These are phyloP conservation scores for Gossypioides kirkii DNA, from an alignment of 345 rosid genomes.

Conservation along the genomic window DNA sequence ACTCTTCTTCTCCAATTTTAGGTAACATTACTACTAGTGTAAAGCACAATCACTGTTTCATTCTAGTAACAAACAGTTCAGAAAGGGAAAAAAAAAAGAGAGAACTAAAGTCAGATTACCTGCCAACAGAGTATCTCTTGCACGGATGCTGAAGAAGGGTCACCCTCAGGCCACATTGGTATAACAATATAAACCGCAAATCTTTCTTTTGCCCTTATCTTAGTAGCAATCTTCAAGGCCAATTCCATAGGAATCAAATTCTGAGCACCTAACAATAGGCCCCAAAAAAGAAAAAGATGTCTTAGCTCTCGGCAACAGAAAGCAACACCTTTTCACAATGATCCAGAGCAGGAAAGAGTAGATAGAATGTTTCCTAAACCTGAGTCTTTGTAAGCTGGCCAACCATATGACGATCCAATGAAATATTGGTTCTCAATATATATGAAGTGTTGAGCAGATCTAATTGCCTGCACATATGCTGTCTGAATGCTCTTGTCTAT, in stretches of 20 bases:
- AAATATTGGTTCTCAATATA: constrained; percentile 91
- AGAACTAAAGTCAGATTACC: constrained; percentile 34
- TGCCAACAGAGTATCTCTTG: constrained; percentile 93
- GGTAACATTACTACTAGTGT: background rate
- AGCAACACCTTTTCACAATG: background rate
- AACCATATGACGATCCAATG: constrained; percentile 78
- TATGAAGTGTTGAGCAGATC: constrained; percentile 80
- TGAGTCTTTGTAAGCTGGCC: constrained; percentile 78
- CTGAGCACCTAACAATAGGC: constrained; percentile 62
- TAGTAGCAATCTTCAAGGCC: constrained; percentile 70
- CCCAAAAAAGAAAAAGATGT: background rate
- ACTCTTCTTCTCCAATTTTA: background rate
- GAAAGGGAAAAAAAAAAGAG: background rate
- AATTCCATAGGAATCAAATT: constrained; percentile 85
- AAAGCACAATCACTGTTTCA: background rate
- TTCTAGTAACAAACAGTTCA: background rate
- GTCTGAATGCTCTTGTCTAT: constrained; percentile 86
- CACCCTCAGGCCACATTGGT: constrained; percentile 95
- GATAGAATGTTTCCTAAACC: constrained; percentile 32
- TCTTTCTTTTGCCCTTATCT: constrained; percentile 70
- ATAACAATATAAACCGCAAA: constrained; percentile 71
- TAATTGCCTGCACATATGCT: constrained; percentile 83
- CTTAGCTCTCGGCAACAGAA: background rate
- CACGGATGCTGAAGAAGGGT: constrained; percentile 59
- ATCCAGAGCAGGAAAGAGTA: background rate